phyloP scores from a whole-genome alignment of 352 stramenopile genomes.

The Globisporangium spinosum region DNA sequence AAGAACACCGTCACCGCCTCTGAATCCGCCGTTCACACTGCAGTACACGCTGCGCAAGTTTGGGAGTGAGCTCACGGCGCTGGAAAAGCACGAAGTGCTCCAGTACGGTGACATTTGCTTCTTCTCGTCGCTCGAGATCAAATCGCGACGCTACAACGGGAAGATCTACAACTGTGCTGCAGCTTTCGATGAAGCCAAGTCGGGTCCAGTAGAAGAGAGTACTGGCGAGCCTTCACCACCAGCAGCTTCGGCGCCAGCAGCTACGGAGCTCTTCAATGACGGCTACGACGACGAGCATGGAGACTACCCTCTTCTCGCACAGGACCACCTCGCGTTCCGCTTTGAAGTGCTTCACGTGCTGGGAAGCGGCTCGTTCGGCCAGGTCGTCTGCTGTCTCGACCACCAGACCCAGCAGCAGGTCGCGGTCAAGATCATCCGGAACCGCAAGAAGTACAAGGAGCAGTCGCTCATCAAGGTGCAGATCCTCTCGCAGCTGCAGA shows the following conservation, averaged over 20 bases:
- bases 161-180: constrained; percentile 24
- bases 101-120: constrained; percentile 51
- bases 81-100: constrained; percentile 52
- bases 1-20: constrained; percentile 15
- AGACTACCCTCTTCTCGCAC: constrained; percentile 93
- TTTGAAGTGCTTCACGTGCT: constrained; percentile 95
- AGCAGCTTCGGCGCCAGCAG: neutral
- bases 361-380: constrained; percentile 97
- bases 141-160: constrained; percentile 29
- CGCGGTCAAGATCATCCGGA: constrained; percentile 98
- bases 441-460: constrained; percentile 93
- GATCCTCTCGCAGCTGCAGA: constrained; percentile 84
- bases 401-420: constrained; percentile 83
- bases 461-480: constrained; percentile 96
- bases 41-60: constrained; percentile 10
- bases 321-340: constrained; percentile 92
- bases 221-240: constrained; percentile 3
- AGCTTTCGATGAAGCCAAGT: neutral
- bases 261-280: constrained; percentile 75
- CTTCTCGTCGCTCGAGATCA: constrained; percentile 34
- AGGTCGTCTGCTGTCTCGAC: constrained; percentile 95
- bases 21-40: constrained; percentile 27
- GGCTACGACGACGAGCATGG: constrained; percentile 96
- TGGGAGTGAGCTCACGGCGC: constrained; percentile 36
- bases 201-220: neutral